Evolutionary conservation across 2,329 filamentous ascomycete species (phyloP).

Genomic region (Xylariaceae sp.): DNA sequence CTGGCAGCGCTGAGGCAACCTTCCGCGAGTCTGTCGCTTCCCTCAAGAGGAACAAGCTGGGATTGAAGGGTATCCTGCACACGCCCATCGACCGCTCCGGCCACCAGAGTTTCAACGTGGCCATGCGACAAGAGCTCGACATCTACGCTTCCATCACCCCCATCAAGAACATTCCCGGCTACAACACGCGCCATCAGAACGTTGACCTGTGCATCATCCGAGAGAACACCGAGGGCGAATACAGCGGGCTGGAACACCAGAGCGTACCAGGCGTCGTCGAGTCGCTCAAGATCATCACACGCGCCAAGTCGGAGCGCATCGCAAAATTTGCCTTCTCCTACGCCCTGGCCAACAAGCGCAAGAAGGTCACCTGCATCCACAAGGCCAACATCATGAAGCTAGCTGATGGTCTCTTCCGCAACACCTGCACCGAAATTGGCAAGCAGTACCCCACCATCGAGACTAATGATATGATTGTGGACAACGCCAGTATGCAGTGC

Average conservation of each 20-base stretch:
- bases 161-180: constrained; percentile 99
- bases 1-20: constrained; percentile 82
- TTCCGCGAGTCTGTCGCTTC: constrained; percentile 95
- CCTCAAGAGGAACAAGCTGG: constrained; percentile 96
- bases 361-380: constrained; percentile 99
- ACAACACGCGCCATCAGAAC: constrained; percentile 93
- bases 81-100: constrained; percentile 94
- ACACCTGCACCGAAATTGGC: constrained; percentile 87
- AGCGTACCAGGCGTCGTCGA: constrained; percentile 94
- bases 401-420: constrained; percentile 96
- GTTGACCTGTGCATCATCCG: constrained; percentile 99
- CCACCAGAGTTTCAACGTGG: constrained; percentile 99
- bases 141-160: constrained; percentile 97
- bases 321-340: constrained; percentile 98
- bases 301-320: constrained; percentile 97
- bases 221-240: constrained; percentile 99
- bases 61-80: constrained; percentile 97
- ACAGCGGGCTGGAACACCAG: constrained; percentile 98
- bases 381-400: constrained; percentile 99
- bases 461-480: constrained; percentile 99
- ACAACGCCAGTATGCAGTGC: constrained; percentile 99
- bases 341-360: constrained; percentile 94
- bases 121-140: constrained; percentile 96
- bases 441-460: constrained; percentile 94
- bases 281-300: constrained; percentile 99